phyloP scores from a whole-genome alignment of 805 yeast genomes.

The Pichia californica region DNA sequence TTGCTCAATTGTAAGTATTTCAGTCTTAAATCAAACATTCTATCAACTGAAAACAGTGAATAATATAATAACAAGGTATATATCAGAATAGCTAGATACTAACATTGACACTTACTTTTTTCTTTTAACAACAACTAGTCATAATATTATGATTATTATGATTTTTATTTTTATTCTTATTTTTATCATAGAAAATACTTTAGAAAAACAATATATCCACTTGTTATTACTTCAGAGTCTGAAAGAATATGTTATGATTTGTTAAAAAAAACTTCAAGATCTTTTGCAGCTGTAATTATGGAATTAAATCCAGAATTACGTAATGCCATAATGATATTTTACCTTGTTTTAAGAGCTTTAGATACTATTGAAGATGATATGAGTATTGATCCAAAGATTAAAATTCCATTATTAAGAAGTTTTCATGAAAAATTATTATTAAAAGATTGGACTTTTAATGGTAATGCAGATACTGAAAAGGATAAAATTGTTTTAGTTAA shows the following conservation, averaged over 20 bases:
- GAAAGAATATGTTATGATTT: constrained; percentile 62
- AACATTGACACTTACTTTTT: too few relatives aligned
- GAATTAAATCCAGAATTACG: constrained; percentile 88
- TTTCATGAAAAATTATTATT: constrained; percentile 60
- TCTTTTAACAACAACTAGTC: too few relatives aligned
- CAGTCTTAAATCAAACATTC: too few relatives aligned
- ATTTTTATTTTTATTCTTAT: neutral
- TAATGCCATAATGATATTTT: constrained; percentile 75
- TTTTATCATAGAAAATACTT: constrained; percentile 34
- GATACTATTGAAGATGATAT: constrained; percentile 97
- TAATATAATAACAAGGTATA: too few relatives aligned
- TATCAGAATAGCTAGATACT: too few relatives aligned
- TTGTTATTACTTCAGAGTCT: constrained; percentile 36
- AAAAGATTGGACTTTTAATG: constrained; percentile 77
- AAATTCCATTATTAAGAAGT: constrained; percentile 64
- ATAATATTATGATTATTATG: neutral
- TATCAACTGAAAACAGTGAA: too few relatives aligned
- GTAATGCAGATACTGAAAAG: constrained; percentile 66
- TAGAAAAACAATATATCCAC: constrained; percentile 45
- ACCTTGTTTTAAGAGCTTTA: constrained; percentile 78
- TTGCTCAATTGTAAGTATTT: constrained; percentile 49
- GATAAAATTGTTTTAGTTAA: constrained; percentile 79
- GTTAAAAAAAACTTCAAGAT: constrained; percentile 69
- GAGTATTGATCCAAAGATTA: constrained; percentile 65
- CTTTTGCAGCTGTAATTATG: constrained; percentile 89